phyloP scores from a whole-genome alignment of 2,329 filamentous ascomycete species.

The Venturia nashicola region DNA sequence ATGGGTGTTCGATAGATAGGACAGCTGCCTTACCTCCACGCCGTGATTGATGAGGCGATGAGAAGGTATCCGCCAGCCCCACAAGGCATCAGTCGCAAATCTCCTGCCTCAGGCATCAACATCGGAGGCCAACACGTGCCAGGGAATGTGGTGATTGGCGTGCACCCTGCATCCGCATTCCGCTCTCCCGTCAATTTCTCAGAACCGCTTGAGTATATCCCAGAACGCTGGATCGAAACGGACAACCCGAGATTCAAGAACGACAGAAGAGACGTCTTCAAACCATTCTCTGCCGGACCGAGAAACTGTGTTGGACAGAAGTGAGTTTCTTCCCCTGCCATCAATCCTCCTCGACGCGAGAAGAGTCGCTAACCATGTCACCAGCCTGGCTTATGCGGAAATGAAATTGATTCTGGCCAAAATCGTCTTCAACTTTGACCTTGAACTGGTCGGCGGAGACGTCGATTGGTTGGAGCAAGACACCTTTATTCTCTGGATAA shows the following conservation, averaged over 20 bases:
- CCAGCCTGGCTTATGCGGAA: constrained; percentile 9
- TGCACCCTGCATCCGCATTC: constrained; percentile 8
- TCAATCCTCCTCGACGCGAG: no score
- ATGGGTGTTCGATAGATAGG: not conserved
- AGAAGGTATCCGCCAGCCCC: constrained; percentile 13
- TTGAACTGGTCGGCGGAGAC: not conserved
- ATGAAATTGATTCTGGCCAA: constrained; percentile 9
- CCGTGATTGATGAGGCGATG: constrained; percentile 9
- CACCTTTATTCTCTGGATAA: not conserved
- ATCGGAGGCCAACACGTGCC: constrained; percentile 20
- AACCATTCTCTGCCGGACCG: constrained; percentile 21
- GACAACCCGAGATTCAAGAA: not conserved
- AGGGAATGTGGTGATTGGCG: constrained; percentile 11
- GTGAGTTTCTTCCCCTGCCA: not conserved
- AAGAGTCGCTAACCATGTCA: not conserved
- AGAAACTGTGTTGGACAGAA: constrained; percentile 20
- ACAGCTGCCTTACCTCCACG: constrained; percentile 6
- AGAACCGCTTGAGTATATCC: constrained; percentile 21
- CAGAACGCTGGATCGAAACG: constrained; percentile 22
- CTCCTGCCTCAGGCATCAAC: constrained; percentile 17
- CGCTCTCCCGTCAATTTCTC: constrained; percentile 20
- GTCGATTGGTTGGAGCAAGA: not conserved
- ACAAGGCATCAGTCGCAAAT: constrained; percentile 16
- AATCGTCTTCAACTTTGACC: constrained; percentile 10
- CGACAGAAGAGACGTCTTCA: constrained; percentile 20